Base-by-base conservation (phyloP, 1,284 basidiomycete species). In the Microbotryomycetes sp. region DNA sequence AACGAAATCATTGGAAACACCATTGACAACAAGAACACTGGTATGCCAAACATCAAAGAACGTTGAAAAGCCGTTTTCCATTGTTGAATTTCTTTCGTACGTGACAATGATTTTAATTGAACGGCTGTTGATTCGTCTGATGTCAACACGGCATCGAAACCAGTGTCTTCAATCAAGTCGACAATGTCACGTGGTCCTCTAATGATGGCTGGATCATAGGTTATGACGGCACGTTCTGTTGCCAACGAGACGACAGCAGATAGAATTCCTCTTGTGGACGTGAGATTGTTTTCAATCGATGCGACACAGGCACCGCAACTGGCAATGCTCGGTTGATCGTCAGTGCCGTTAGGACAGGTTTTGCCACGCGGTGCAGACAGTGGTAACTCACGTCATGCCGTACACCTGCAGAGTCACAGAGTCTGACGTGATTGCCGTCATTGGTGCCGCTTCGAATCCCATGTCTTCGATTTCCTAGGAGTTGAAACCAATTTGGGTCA, bases 1-100 rank as follows among this genome's bases (percentile, higher is more conserved):
- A 82, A 82, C 16, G 82, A 78, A 51, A 92, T 83, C 75, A 84
- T 87, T n/a, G 84, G 83, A 52, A 86, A 81, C 46, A 96, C 75
- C 94, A 98, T 98, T 64, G 83, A 83, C 63, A 98, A 78, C 74
- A 97, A 82, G 77, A 97, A 97, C 59, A 96, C 92, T 25, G 96
- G 96, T 0, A 96, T 69, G 49, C 91, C 91, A 74, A 99, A 97
- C 15, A 79, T 74, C 45, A 88, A 73, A 68, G 87, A 85, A 78
- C 84, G 84, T 54, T 85, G 75, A 78, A 97, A 88, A 22, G 91
- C 86, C n/a, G 77, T 77, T 30, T 85, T 81, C 96, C 96, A 99
- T 72, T 90, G 85, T 56, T 86, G 81, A 30, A 96, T 87, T 76
- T 98, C 96, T 75, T 89, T 92, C 55, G 89, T 87, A 42, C 92